Conservation (phyloP, 2,329 filamentous ascomycete species). For the Talaromyces piceae region DNA sequence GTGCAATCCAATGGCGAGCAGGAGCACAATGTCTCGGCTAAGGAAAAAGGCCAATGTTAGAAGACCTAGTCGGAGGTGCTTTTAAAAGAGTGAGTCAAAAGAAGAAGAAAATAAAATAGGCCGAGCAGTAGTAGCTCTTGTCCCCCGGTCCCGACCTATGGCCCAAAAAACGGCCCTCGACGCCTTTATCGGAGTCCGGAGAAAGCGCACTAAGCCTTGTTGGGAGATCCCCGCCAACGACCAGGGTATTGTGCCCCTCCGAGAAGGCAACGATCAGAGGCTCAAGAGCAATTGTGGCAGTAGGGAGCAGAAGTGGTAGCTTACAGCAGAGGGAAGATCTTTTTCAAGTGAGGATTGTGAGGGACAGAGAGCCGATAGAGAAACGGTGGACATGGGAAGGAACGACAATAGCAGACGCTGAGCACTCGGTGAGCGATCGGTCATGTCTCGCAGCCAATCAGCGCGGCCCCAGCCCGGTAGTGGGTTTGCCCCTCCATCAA, state of each 20-base stretch:
- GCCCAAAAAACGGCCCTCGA: conserved; percentile 3
- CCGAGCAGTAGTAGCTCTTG: not conserved
- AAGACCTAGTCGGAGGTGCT: not conserved
- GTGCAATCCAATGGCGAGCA: not conserved
- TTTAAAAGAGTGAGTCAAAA: not conserved
- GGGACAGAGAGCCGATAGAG: not conserved
- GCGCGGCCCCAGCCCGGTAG: not conserved
- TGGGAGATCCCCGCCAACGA: conserved; percentile 8
- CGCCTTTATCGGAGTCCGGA: conserved; percentile 13
- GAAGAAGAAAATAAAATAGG: not conserved
- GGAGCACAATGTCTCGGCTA: not conserved
- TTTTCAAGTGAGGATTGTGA: not conserved
- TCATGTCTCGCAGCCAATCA: conserved; percentile 6
- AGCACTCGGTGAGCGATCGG: conserved; percentile 11
- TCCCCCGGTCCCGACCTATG: conserved; percentile 3
- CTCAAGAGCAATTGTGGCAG: not conserved
- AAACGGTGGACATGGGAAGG: not conserved
- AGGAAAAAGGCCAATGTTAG: not conserved
- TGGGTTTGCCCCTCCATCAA: conserved; percentile 5
- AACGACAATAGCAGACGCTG: not conserved
- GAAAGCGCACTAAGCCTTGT: conserved; percentile 8
- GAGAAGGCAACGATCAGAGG: not conserved
- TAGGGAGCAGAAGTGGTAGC: not conserved
- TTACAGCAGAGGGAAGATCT: not conserved
- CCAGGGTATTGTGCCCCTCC: not conserved